Conservation (phyloP, 2,329 filamentous ascomycete genomes). For the Zymoseptoria tritici region DNA sequence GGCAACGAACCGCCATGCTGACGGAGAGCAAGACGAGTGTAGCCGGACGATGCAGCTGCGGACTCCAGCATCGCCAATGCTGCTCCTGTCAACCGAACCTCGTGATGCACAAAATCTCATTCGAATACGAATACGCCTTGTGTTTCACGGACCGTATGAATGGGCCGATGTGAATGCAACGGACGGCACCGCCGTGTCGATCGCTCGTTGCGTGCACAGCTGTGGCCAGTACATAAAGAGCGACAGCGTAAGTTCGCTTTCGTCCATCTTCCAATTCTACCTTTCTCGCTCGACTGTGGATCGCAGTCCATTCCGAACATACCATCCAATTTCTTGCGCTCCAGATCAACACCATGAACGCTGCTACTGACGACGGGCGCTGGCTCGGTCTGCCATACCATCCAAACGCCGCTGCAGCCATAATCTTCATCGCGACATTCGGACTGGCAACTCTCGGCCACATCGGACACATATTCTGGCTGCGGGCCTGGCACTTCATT, state of each 20-base stretch:
- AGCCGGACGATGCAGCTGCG: too few relatives aligned
- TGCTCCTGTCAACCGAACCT: too few relatives aligned
- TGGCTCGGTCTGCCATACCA: slow-evolving; percentile 9
- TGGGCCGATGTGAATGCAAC: neutral
- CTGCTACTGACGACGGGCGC: neutral
- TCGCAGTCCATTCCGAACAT: neutral
- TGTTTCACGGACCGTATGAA: neutral
- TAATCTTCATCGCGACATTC: slow-evolving; percentile 24
- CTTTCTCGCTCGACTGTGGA: neutral
- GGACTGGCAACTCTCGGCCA: slow-evolving; percentile 29
- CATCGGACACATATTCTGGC: slow-evolving; percentile 30
- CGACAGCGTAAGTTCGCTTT: neutral
- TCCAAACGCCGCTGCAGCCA: slow-evolving; percentile 17
- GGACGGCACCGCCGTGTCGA: neutral
- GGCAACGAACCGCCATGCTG: too few relatives aligned
- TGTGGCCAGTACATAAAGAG: neutral
- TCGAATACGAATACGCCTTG: neutral
- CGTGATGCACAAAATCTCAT: too few relatives aligned
- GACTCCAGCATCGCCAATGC: too few relatives aligned
- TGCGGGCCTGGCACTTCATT: slow-evolving; percentile 32
- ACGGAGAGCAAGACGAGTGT: too few relatives aligned
- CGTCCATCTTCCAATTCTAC: neutral
- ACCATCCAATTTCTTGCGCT: too few relatives aligned
- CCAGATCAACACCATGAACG: neutral
- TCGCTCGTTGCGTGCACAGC: neutral